A percentile compares a stretch with the other conserved stretches of the same genome.
phyloP scores from a whole-genome alignment of 805 yeast genomes.

The Starmerella bombicola region DNA sequence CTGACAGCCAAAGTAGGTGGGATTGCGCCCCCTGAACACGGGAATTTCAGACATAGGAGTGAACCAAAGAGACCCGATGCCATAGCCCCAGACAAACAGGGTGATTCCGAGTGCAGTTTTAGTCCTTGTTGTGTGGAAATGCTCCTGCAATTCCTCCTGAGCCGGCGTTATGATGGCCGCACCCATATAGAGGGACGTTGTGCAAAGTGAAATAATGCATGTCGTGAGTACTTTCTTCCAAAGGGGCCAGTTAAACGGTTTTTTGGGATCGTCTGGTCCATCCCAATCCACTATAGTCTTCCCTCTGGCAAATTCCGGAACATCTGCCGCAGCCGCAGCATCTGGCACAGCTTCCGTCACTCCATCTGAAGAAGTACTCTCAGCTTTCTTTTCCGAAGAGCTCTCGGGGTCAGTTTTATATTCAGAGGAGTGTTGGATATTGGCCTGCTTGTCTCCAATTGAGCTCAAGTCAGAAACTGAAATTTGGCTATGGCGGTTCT shows the following conservation, averaged over 20 bases:
- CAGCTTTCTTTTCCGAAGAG: too few species aligned
- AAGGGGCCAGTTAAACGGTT: conserved; percentile 48
- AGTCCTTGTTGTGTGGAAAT: conserved; percentile 33
- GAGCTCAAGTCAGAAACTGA: too few species aligned
- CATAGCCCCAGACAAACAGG: conserved; percentile 48
- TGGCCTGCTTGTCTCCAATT: too few species aligned
- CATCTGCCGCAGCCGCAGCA: too few species aligned
- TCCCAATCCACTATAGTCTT: conserved; percentile 26
- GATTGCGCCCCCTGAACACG: conserved; percentile 37
- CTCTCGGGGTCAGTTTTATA: too few species aligned
- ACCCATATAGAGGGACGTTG: conserved; percentile 47
- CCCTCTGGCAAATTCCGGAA: too few species aligned
- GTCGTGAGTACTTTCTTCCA: conserved; percentile 33
- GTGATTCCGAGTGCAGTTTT: conserved; percentile 42
- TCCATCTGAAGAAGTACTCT: too few species aligned
- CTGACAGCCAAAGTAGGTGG: conserved; percentile 36
- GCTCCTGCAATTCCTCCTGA: conserved; percentile 32
- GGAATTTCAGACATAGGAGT: conserved; percentile 44
- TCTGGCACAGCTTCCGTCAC: too few species aligned
- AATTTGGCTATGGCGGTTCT: too few species aligned
- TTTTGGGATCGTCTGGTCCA: conserved; percentile 26
- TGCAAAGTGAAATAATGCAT: conserved; percentile 34
- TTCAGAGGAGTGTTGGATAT: too few species aligned
- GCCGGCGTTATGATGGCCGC: conserved; percentile 51
- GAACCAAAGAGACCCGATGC: conserved; percentile 44